Evolutionary conservation across 495 filamentous ascomycete genomes (phyloP).

Genomic region (Penicillium waksmanii): DNA sequence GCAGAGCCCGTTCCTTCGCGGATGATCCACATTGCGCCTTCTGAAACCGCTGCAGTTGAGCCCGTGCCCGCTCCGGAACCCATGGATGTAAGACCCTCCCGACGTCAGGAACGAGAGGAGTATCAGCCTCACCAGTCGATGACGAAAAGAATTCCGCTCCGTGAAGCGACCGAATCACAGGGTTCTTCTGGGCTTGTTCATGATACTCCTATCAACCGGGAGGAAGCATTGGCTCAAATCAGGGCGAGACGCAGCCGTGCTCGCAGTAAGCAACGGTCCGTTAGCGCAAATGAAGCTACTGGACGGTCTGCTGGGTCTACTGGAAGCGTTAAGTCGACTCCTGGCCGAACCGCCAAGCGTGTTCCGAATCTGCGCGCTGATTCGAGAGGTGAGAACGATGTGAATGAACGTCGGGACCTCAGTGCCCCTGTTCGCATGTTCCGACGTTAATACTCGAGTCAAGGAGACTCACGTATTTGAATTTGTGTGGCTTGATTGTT

Average conservation of each 20-base stretch:
- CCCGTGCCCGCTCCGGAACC: not conserved
- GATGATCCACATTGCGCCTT: constrained; percentile 1
- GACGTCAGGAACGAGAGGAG: constrained; percentile 15
- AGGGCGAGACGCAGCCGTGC: constrained; percentile 50
- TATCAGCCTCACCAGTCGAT: constrained; percentile 25
- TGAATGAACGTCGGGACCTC: constrained; percentile 40
- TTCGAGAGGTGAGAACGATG: constrained; percentile 32
- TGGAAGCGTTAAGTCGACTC: constrained; percentile 29
- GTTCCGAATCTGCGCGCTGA: constrained; percentile 42
- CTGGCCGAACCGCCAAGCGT: constrained; percentile 36
- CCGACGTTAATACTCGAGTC: constrained; percentile 31
- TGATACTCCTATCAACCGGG: constrained; percentile 50
- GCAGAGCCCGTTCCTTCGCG: constrained; percentile 17
- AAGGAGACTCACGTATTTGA: constrained; percentile 17
- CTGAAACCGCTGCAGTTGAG: constrained; percentile 6
- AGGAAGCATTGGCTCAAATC: constrained; percentile 57
- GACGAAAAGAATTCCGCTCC: constrained; percentile 40
- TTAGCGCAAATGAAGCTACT: constrained; percentile 42
- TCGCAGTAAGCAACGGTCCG: constrained; percentile 49
- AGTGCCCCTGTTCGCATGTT: constrained; percentile 47
- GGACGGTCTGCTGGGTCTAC: constrained; percentile 32
- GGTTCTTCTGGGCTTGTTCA: constrained; percentile 33
- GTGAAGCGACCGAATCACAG: constrained; percentile 28
- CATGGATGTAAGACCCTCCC: constrained; percentile 21
- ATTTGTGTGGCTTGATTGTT: constrained; percentile 22